Evolutionary conservation across 2,329 filamentous ascomycete genomes (phyloP).

Genomic region (Ploettnerulaceae sp.): DNA sequence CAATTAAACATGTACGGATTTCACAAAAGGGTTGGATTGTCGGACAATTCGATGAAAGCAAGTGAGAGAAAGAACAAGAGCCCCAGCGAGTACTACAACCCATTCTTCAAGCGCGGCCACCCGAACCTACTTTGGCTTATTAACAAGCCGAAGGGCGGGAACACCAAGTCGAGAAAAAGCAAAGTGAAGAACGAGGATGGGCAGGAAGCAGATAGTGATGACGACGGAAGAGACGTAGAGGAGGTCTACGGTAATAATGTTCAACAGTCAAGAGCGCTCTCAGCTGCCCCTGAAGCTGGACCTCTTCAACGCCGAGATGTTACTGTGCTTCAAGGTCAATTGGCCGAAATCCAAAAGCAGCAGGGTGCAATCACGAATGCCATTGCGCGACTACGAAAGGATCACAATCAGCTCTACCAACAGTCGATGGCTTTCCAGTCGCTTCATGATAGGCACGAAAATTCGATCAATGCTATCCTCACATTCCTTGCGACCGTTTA

Average conservation of each 20-base stretch:
- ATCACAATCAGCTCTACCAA: slow-evolving; percentile 82
- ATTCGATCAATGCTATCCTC: slow-evolving; percentile 97
- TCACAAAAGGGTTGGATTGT: slow-evolving; percentile 73
- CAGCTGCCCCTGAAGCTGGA: slow-evolving; percentile 35
- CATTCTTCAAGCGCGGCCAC: slow-evolving; percentile 89
- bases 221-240: slow-evolving; percentile 47
- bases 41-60: slow-evolving; percentile 95
- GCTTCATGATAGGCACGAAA: slow-evolving; percentile 93
- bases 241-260: slow-evolving; percentile 39
- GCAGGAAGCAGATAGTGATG: slow-evolving; percentile 67
- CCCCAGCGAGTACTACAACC: slow-evolving; percentile 96
- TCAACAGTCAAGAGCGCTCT: slow-evolving; percentile 37
- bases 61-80: slow-evolving; percentile 97
- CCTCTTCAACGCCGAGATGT: slow-evolving; percentile 67
- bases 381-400: slow-evolving; percentile 73
- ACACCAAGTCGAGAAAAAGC: slow-evolving; percentile 48
- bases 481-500: slow-evolving; percentile 97
- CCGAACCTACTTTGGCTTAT: slow-evolving; percentile 94
- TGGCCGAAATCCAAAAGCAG: slow-evolving; percentile 77
- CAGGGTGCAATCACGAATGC: slow-evolving; percentile 81
- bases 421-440: slow-evolving; percentile 86
- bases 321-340: slow-evolving; percentile 69
- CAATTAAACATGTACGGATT: slow-evolving; percentile 65
- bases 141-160: slow-evolving; percentile 82
- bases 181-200: slow-evolving; percentile 56